phyloP scores from a whole-genome alignment of 176 grass and related monocot species.

The Microstegium vimineum region DNA sequence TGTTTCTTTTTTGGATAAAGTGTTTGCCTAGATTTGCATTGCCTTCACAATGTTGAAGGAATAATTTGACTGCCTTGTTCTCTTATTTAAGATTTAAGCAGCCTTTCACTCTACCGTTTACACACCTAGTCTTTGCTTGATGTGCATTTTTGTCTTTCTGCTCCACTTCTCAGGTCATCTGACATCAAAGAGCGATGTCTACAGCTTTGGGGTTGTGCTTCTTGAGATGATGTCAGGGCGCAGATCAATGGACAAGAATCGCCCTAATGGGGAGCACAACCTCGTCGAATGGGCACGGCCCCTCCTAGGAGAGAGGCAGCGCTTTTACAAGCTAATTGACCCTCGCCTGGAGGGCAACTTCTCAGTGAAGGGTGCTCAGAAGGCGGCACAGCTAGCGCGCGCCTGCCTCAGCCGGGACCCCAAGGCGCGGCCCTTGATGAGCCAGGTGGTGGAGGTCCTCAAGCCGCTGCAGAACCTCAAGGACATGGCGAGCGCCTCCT shows the following conservation, averaged over 20 bases:
- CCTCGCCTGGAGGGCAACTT: conserved; percentile 76
- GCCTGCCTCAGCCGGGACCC: conserved; percentile 73
- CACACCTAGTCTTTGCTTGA: not conserved
- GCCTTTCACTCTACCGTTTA: not conserved
- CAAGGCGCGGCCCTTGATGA: conserved; percentile 70
- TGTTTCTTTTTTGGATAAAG: not conserved
- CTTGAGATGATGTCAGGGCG: conserved; percentile 89
- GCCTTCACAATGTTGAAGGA: not conserved
- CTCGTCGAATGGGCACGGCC: conserved; percentile 80
- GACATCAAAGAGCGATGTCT: conserved; percentile 90
- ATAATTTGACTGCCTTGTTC: not conserved
- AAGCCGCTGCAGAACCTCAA: conserved; percentile 72
- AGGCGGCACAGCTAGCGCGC: conserved; percentile 57
- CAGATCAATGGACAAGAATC: conserved; percentile 80
- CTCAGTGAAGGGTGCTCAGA: conserved; percentile 75
- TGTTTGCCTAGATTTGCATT: not conserved
- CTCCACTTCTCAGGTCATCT: conserved; percentile 54
- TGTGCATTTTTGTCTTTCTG: not conserved
- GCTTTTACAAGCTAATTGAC: conserved; percentile 74
- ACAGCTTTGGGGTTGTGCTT: conserved; percentile 73
- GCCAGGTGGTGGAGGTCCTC: conserved; percentile 68
- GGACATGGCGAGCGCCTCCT: conserved; percentile 75
- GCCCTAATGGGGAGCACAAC: conserved; percentile 78
- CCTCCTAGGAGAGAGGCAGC: conserved; percentile 63
- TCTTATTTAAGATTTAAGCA: not conserved